A percentile compares a stretch with the other conserved stretches of the same genome.
phyloP scores from a whole-genome alignment of 139 green algal genomes.

The Closterium sp. region DNA sequence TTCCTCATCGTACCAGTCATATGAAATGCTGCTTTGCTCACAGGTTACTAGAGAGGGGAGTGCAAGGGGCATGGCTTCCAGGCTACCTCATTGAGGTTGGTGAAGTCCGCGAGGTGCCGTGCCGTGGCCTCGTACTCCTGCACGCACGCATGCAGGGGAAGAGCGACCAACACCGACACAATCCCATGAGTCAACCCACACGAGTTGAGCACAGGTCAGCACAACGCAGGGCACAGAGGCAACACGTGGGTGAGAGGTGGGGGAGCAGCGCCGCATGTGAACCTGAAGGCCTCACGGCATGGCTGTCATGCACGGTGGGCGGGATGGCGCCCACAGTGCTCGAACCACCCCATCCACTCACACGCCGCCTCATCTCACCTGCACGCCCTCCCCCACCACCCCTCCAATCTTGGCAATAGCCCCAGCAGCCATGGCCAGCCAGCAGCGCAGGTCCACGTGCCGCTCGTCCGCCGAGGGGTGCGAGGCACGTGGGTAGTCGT shows the following conservation, averaged over 20 bases:
- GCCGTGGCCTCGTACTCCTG: slow-evolving; percentile 35
- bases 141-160: not conserved
- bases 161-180: too few relatives aligned
- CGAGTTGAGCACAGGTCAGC: too few relatives aligned
- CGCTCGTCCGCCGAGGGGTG: slow-evolving; percentile 80
- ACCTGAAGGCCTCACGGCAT: too few relatives aligned
- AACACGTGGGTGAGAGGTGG: too few relatives aligned
- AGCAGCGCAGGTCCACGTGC: slow-evolving; percentile 89
- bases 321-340: not conserved
- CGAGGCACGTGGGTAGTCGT: slow-evolving; percentile 89
- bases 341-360: not conserved
- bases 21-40: too few relatives aligned
- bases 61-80: not conserved
- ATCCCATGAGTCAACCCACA: too few relatives aligned
- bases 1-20: too few relatives aligned
- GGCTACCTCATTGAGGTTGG: slow-evolving; percentile 16
- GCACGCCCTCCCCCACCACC: not conserved
- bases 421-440: slow-evolving; percentile 76
- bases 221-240: too few relatives aligned
- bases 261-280: too few relatives aligned
- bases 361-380: slow-evolving; percentile 7
- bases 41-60: too few relatives aligned
- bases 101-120: slow-evolving; percentile 14
- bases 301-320: not conserved
- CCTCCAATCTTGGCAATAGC: slow-evolving; percentile 55